Conservation (phyloP, 2,329 filamentous ascomycete genomes). For the Diaporthe sp. region DNA sequence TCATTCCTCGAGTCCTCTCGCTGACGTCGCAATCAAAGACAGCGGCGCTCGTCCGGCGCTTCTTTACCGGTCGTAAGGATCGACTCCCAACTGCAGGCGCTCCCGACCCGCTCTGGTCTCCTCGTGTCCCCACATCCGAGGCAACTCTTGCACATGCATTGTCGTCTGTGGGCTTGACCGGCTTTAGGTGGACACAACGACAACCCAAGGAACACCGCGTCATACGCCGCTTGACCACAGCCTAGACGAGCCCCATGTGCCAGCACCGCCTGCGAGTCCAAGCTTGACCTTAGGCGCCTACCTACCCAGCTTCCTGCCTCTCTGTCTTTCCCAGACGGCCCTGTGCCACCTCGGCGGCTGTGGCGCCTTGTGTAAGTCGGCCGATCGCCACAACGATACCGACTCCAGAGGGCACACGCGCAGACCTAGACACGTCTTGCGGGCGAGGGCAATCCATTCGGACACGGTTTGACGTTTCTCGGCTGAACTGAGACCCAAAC, state of each 20-base stretch:
- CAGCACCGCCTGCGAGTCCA: constrained; percentile 23
- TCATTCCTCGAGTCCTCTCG: constrained; percentile 30
- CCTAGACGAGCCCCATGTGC: constrained; percentile 10
- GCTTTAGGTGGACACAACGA: constrained; percentile 22
- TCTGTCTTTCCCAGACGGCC: neutral
- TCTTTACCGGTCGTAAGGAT: constrained; percentile 37
- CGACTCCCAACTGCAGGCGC: constrained; percentile 28
- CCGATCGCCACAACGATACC: neutral
- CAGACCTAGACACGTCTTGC: neutral
- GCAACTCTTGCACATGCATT: constrained; percentile 26
- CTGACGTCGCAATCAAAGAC: constrained; percentile 39
- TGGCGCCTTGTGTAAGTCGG: constrained; percentile 21
- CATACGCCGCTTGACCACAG: constrained; percentile 27
- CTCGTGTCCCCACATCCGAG: constrained; percentile 36
- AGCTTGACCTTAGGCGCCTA: constrained; percentile 20
- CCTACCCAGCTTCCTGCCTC: neutral
- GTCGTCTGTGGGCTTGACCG: constrained; percentile 17
- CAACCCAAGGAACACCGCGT: constrained; percentile 25
- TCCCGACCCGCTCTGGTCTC: constrained; percentile 31
- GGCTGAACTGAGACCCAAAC: neutral
- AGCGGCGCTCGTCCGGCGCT: constrained; percentile 32
- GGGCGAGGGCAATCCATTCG: neutral
- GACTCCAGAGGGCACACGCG: neutral
- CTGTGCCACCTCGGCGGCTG: constrained; percentile 29
- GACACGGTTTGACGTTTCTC: neutral